phyloP scores from a whole-genome alignment of 106 monocot species.

The Dendrobium catenatum region DNA sequence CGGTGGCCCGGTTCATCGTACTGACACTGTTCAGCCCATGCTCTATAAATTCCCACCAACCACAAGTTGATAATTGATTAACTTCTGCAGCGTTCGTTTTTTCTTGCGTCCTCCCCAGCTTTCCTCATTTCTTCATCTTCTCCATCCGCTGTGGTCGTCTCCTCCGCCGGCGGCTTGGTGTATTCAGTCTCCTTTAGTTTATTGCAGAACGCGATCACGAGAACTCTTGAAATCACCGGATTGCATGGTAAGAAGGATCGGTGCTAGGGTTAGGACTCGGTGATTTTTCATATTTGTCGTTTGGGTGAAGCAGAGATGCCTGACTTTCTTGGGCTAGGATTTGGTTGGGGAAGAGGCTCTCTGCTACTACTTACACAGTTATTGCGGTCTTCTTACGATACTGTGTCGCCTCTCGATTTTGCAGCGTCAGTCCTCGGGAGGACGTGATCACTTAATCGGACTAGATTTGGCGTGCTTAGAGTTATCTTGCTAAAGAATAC shows the following conservation, averaged over 20 bases:
- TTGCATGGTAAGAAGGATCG: background rate
- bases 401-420: background rate
- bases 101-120: background rate
- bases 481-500: background rate
- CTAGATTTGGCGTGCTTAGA: background rate
- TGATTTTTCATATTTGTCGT: background rate
- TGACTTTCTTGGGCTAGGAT: background rate
- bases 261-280: slow-evolving; percentile 1
- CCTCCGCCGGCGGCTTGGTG: too few relatives aligned
- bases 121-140: background rate
- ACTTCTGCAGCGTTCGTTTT: background rate
- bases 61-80: background rate
- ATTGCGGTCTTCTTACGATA: background rate
- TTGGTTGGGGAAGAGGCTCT: background rate
- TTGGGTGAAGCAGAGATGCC: background rate
- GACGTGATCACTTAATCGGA: background rate
- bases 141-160: background rate
- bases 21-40: background rate
- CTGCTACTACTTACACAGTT: background rate
- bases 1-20: background rate
- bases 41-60: background rate
- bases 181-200: background rate
- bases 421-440: background rate
- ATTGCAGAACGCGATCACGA: background rate
- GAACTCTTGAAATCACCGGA: background rate